Evolutionary conservation across 2,329 filamentous ascomycete species (phyloP).

Genomic region (Aspergillus sp.): DNA sequence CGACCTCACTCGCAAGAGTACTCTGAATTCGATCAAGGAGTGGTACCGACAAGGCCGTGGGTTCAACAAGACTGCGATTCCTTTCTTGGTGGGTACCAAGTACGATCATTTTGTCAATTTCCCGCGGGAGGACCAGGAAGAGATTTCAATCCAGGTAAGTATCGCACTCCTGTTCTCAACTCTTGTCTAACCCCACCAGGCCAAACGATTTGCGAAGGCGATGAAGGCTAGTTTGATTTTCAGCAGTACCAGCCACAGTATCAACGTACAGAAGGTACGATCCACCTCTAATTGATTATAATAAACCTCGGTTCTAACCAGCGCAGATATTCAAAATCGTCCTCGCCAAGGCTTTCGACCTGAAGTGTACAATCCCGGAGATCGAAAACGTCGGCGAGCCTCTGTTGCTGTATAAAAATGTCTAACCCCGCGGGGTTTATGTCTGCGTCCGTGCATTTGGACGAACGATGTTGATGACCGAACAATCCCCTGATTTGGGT

Average conservation of each 20-base stretch:
- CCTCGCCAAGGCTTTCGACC: slow-evolving; percentile 94
- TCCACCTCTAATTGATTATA: background rate
- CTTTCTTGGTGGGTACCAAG: slow-evolving; percentile 94
- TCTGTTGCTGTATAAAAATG: slow-evolving; percentile 78
- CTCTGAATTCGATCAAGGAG: slow-evolving; percentile 98
- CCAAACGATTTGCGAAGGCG: slow-evolving; percentile 91
- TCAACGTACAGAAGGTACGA: slow-evolving; percentile 95
- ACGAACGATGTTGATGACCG: slow-evolving; percentile 38
- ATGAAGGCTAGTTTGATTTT: slow-evolving; percentile 99
- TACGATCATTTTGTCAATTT: slow-evolving; percentile 99
- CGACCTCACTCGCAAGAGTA: slow-evolving; percentile 95
- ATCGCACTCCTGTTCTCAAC: background rate
- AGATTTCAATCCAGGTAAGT: slow-evolving; percentile 89
- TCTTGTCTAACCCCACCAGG: slow-evolving; percentile 52
- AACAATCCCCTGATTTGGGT: slow-evolving; percentile 15
- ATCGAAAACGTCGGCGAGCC: slow-evolving; percentile 98
- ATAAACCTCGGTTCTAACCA: background rate
- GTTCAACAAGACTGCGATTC: slow-evolving; percentile 99
- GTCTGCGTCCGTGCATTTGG: slow-evolving; percentile 33
- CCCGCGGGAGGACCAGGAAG: slow-evolving; percentile 93
- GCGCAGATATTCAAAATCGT: slow-evolving; percentile 98
- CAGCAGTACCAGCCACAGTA: slow-evolving; percentile 97
- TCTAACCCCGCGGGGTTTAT: slow-evolving; percentile 22
- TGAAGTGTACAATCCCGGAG: slow-evolving; percentile 98
- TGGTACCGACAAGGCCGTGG: slow-evolving; percentile 97